phyloP scores from a whole-genome alignment of 495 filamentous ascomycete species.

The Tricharina praecox region DNA sequence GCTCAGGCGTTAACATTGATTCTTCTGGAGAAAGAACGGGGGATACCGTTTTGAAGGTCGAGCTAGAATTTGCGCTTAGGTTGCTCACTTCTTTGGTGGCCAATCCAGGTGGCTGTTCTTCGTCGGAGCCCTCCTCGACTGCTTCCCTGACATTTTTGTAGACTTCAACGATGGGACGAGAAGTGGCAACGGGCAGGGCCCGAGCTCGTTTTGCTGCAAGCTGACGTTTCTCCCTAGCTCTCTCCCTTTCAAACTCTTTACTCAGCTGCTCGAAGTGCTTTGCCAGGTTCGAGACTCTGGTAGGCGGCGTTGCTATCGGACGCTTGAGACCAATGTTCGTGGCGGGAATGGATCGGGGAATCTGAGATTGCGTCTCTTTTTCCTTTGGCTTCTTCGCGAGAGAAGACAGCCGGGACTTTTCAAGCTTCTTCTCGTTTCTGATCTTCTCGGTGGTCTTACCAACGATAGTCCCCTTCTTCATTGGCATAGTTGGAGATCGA shows the following conservation, averaged over 20 bases:
- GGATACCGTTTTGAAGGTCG: slow-evolving; percentile 15
- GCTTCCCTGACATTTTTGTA: slow-evolving; percentile 86
- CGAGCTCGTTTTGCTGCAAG: slow-evolving; percentile 64
- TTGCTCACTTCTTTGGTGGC: slow-evolving; percentile 23
- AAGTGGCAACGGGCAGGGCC: slow-evolving; percentile 77
- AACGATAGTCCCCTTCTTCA: slow-evolving; percentile 23
- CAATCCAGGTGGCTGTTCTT: slow-evolving; percentile 29
- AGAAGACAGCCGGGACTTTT: slow-evolving; percentile 30
- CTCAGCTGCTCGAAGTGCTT: slow-evolving; percentile 94
- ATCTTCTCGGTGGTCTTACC: slow-evolving; percentile 20
- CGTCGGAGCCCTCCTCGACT: slow-evolving; percentile 56
- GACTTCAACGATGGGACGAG: slow-evolving; percentile 87
- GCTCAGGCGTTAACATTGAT: neutral
- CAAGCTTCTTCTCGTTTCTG: slow-evolving; percentile 48
- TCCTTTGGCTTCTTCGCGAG: slow-evolving; percentile 20
- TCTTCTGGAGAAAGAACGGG: slow-evolving; percentile 2
- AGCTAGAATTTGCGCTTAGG: slow-evolving; percentile 24
- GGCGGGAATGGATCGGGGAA: slow-evolving; percentile 61
- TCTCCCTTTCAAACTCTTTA: slow-evolving; percentile 90
- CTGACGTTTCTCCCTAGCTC: slow-evolving; percentile 66
- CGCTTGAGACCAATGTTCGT: slow-evolving; percentile 25
- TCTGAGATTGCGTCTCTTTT: slow-evolving; percentile 57
- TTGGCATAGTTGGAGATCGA: slow-evolving; percentile 18
- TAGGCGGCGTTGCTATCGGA: slow-evolving; percentile 40
- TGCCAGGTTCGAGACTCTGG: slow-evolving; percentile 70